phyloP scores from a whole-genome alignment of 164 flowering plant genomes.

The Sextonia rubra region DNA sequence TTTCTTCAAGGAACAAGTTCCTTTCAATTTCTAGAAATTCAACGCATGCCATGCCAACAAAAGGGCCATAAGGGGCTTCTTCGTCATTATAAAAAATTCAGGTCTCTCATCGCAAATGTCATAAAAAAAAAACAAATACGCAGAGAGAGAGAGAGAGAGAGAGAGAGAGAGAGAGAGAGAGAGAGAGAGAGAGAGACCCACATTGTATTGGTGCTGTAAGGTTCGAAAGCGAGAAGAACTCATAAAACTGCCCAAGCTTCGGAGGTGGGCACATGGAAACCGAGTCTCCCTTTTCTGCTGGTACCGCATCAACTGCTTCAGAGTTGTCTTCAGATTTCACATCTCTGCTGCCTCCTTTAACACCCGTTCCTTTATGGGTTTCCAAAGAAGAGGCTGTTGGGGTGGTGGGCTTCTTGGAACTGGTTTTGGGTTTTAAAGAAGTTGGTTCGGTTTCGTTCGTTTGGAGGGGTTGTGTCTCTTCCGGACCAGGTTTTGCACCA shows the following conservation, averaged over 20 bases:
- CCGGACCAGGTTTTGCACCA: constrained; percentile 12
- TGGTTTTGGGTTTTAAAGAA: constrained; percentile 14
- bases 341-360: constrained; percentile 6
- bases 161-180: background rate
- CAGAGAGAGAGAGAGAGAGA: too few species aligned
- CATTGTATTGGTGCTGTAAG: constrained; percentile 83
- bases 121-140: too few species aligned
- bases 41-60: too few species aligned
- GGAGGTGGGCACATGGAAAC: constrained; percentile 72
- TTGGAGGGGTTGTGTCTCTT: constrained; percentile 15
- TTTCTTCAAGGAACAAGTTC: too few species aligned
- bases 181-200: constrained; percentile 24
- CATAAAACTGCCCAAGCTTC: constrained; percentile 77
- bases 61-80: too few species aligned
- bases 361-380: constrained; percentile 7
- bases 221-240: constrained; percentile 84
- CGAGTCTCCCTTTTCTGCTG: constrained; percentile 37
- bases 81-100: too few species aligned
- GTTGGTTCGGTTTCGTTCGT: constrained; percentile 14
- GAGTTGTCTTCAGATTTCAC: constrained; percentile 13
- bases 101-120: too few species aligned
- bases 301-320: constrained; percentile 10
- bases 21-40: too few species aligned
- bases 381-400: constrained; percentile 3
- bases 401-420: constrained; percentile 18